A percentile compares a stretch with the other conserved stretches of the same genome.
These are phyloP conservation scores for Exophiala viscosa DNA, from an alignment of 2,329 filamentous ascomycete genomes.

Conservation along the genomic window DNA sequence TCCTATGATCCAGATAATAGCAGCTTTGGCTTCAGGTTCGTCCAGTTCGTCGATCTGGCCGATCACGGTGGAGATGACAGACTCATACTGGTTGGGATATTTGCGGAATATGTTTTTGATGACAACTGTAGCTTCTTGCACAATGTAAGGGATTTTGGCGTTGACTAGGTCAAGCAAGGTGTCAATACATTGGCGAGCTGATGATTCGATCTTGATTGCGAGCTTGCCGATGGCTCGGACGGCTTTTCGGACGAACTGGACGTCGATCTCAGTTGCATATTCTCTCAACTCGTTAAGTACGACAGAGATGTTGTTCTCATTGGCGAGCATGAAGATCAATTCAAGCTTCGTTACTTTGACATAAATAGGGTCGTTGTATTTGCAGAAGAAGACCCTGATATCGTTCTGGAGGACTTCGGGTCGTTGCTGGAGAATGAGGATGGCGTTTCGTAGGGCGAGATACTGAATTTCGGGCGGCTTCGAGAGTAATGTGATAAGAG, in stretches of 20 bases:
- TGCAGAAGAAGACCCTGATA: conserved; percentile 98
- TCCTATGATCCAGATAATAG: conserved; percentile 99
- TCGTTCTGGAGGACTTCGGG: conserved; percentile 94
- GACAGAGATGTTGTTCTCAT: conserved; percentile 89
- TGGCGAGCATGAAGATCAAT: conserved; percentile 98
- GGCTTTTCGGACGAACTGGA: conserved; percentile 97
- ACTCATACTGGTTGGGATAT: conserved; percentile 98
- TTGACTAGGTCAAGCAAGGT: conserved; percentile 87
- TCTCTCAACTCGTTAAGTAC: conserved; percentile 91
- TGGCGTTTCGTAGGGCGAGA: conserved; percentile 84
- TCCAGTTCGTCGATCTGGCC: conserved; percentile 95
- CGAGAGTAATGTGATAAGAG: conserved; percentile 86
- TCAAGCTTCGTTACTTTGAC: conserved; percentile 99
- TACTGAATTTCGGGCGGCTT: conserved; percentile 99
- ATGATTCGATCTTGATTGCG: conserved; percentile 97
- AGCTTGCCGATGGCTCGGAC: conserved; percentile 96
- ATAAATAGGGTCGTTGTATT: conserved; percentile 99
- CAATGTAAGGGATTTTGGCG: conserved; percentile 98
- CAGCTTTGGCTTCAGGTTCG: conserved; percentile 95
- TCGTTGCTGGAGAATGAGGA: conserved; percentile 86
- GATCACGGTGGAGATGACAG: conserved; percentile 91
- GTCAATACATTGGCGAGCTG: conserved; percentile 85
- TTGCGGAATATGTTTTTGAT: conserved; percentile 99
- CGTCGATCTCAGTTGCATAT: conserved; percentile 96
- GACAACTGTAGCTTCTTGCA: conserved; percentile 96